Percentiles rank a stretch among this genome's conserved stretches.
Evolutionary conservation across 768 basidiomycete genomes (phyloP).

Genomic region (Mycena epipterygia): DNA sequence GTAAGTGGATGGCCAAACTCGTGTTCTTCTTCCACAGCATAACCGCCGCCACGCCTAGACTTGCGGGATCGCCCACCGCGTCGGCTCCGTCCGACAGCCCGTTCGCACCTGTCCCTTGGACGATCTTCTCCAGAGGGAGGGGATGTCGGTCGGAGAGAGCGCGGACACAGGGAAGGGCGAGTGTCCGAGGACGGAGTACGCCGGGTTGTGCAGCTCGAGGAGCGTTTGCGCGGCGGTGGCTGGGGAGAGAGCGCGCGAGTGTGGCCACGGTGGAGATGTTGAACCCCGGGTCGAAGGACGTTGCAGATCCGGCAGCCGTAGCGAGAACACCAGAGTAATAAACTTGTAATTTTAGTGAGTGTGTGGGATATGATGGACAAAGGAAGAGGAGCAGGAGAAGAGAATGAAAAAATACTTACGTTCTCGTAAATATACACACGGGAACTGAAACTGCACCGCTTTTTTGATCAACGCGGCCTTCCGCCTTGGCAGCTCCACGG

Average conservation of each 20-base stretch:
- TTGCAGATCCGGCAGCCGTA: no score
- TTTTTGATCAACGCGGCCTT: no score
- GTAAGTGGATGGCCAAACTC: no score
- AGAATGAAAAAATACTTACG: no score
- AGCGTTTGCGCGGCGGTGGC: background rate
- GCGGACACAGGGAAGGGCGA: constrained; percentile 42
- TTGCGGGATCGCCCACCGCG: constrained; percentile 70
- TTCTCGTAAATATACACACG: no score
- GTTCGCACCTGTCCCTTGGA: constrained; percentile 36
- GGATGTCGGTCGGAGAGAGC: constrained; percentile 27
- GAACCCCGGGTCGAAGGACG: constrained; percentile 25
- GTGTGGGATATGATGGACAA: no score
- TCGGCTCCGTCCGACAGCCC: constrained; percentile 55
- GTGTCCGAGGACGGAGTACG: no score
- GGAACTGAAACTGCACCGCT: no score
- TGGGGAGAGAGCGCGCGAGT: constrained; percentile 17
- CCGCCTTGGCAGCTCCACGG: no score
- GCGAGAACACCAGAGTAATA: no score
- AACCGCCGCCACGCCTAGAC: constrained; percentile 59
- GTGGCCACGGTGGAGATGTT: constrained; percentile 23
- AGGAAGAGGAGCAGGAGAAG: no score
- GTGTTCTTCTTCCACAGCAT: constrained; percentile 55
- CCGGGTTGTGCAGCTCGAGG: background rate
- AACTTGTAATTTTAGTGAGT: no score
- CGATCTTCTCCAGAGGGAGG: constrained; percentile 36